These are phyloP conservation scores for Neurospora sp. DNA, from an alignment of 495 filamentous ascomycete genomes.

Conservation along the genomic window DNA sequence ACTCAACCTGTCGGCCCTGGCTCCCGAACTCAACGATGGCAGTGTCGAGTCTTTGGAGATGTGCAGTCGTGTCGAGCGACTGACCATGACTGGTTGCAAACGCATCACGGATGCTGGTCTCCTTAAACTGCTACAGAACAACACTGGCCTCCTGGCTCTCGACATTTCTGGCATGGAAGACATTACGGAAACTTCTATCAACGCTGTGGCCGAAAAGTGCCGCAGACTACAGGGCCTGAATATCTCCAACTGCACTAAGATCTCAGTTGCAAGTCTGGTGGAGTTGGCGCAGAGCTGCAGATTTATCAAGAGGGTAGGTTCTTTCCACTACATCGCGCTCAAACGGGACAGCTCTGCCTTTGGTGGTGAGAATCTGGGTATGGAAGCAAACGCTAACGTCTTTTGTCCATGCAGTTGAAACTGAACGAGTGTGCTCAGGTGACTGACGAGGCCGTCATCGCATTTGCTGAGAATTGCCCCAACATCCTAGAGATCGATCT, in stretches of 20 bases:
- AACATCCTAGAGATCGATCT: constrained; percentile 95
- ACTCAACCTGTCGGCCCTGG: constrained; percentile 76
- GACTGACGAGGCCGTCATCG: constrained; percentile 66
- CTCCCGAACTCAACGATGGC: constrained; percentile 73
- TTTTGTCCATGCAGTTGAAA: constrained; percentile 58
- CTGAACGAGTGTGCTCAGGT: constrained; percentile 79
- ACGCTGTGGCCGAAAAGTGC: constrained; percentile 72
- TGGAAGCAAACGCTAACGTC: constrained; percentile 16
- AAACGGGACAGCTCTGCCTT: not conserved
- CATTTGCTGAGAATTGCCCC: constrained; percentile 78
- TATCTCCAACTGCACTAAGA: constrained; percentile 71
- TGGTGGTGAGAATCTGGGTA: not conserved
- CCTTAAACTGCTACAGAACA: constrained; percentile 67
- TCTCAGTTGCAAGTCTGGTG: constrained; percentile 78
- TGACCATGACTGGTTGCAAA: constrained; percentile 87
- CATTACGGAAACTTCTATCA: constrained; percentile 76
- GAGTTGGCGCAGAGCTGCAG: constrained; percentile 75
- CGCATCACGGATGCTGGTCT: constrained; percentile 77
- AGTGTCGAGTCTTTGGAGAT: constrained; percentile 70
- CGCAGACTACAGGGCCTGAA: constrained; percentile 84
- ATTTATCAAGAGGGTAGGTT: constrained; percentile 74
- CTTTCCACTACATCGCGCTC: not conserved
- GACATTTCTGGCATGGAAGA: constrained; percentile 75
- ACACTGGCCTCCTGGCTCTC: constrained; percentile 73
- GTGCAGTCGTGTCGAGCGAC: constrained; percentile 85